Base-by-base conservation (phyloP, 805 yeast genomes). In the Ogataea saltuana region DNA sequence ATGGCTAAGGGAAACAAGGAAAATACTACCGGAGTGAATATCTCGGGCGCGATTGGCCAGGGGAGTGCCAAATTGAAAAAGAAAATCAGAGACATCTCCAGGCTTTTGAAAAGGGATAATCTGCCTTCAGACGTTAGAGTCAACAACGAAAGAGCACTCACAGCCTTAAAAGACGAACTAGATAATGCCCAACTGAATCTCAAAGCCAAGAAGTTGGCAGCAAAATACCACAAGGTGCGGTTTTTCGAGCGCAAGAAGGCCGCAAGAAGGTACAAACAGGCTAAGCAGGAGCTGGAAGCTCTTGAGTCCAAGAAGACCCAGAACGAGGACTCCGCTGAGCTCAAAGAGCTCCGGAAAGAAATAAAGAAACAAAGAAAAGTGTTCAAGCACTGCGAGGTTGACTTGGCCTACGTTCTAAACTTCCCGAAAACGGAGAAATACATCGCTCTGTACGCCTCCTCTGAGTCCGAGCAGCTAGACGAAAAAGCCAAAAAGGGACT, bases 241-340 rank as follows among this genome's bases (percentile, higher is more conserved):
- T 93, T 93, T 60, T 88, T 93, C 49, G 98, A 90, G 64, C 80
- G 76, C 59, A 88, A 88, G 68, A 90, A 89, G 72, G 93, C 96
- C 0, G 53, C 78, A 19, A 76, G 96, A 59, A 76, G 71, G 45
- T 78, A 86, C 58, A 85, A 83, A 50, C 74, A 69, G 42, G 76
- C 79, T 2, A 58, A 55, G 35, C 71, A 69, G 33, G 58, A 62
- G 10, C 50, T 68, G 23, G 68, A 66, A 6, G 72, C 67, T 21
- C 67, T 66, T 17, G 64, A 64, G 36, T 39, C 59, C 23, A 56
- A 63, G 39, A 55, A 61, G 7, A 31, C 36, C 4, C 22, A 22
- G 30, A 8, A 17, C 3, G 37, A 49, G n/a, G 46, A 51, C 8
- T 49, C 45, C 11, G 70, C 60, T 1, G 50, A 50, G 23, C 21